Percentiles rank a stretch among this genome's conserved stretches.
Conservation (phyloP, 352 stramenopile species). For the Phytopythium cucurbitacearum region DNA sequence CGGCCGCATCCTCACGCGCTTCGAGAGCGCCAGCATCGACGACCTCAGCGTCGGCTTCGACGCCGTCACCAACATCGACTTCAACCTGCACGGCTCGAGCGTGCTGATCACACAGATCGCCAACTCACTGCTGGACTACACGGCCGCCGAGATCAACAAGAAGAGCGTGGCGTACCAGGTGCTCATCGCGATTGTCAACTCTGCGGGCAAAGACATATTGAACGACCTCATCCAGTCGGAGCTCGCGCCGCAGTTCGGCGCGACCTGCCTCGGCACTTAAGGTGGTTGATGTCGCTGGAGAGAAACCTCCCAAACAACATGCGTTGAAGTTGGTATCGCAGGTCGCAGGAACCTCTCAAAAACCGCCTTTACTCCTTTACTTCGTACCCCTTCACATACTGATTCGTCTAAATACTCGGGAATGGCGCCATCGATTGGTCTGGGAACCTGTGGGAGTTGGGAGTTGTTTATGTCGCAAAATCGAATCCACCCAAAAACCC, state of each 20-base stretch:
- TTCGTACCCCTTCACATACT: too few species aligned
- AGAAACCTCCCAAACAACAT: background rate
- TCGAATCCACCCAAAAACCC: background rate
- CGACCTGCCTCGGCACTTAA: constrained; percentile 28
- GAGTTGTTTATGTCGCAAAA: background rate
- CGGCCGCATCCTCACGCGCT: constrained; percentile 28
- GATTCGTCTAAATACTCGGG: too few species aligned
- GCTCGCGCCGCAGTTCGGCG: constrained; percentile 43
- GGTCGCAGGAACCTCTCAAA: too few species aligned
- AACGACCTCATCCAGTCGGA: constrained; percentile 46
- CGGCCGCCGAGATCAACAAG: constrained; percentile 48
- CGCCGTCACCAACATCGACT: constrained; percentile 37
- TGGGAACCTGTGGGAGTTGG: too few species aligned
- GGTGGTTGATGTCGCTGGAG: background rate
- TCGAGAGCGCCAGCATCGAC: constrained; percentile 33
- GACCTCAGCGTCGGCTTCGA: constrained; percentile 25
- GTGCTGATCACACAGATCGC: constrained; percentile 35
- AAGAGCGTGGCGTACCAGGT: constrained; percentile 49
- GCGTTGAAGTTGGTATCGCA: too few species aligned
- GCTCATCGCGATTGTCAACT: constrained; percentile 30
- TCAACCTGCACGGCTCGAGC: constrained; percentile 35
- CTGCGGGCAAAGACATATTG: constrained; percentile 36
- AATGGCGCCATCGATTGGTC: too few species aligned
- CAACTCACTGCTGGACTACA: constrained; percentile 44
- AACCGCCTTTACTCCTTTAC: too few species aligned